Percentiles rank a stretch among this genome's conserved stretches.
These are phyloP conservation scores for Yamadazyma aaseri DNA, from an alignment of 1,139 yeast species.

Conservation along the genomic window DNA sequence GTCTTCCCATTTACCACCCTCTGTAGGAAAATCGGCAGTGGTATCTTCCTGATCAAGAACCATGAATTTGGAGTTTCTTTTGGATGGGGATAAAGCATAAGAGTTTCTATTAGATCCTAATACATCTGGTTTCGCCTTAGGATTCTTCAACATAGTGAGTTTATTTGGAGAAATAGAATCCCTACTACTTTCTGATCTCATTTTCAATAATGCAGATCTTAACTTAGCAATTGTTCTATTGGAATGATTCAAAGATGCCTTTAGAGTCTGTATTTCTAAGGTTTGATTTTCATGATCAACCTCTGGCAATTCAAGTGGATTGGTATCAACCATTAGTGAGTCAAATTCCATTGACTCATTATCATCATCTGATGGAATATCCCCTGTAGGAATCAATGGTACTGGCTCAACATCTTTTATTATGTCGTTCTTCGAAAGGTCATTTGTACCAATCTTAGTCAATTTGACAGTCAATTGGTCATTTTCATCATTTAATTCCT, in stretches of 20 bases:
- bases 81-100: conserved; percentile 33
- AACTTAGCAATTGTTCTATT: conserved; percentile 58
- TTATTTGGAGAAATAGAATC: conserved; percentile 14
- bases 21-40: conserved; percentile 16
- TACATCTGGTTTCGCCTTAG: conserved; percentile 17
- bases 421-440: neutral
- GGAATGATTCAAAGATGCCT: conserved; percentile 65
- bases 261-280: conserved; percentile 66
- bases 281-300: conserved; percentile 50
- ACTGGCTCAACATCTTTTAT: conserved; percentile 15
- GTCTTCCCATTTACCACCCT: conserved; percentile 43
- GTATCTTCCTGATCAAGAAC: conserved; percentile 27
- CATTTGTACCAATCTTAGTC: neutral
- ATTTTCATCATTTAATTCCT: conserved; percentile 63
- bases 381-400: conserved; percentile 9
- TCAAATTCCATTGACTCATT: conserved; percentile 36
- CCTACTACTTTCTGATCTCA: conserved; percentile 22
- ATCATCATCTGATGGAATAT: conserved; percentile 25
- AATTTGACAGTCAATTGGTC: conserved; percentile 50
- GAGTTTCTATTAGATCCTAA: conserved; percentile 21
- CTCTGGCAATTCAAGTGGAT: conserved; percentile 25
- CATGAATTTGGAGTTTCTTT: conserved; percentile 33
- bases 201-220: conserved; percentile 48
- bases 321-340: conserved; percentile 31
- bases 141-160: conserved; percentile 18